Evolutionary conservation across 805 yeast genomes (phyloP), one percentile per base, ranked within the genome.

Genomic region (Saturnispora diversa): DNA sequence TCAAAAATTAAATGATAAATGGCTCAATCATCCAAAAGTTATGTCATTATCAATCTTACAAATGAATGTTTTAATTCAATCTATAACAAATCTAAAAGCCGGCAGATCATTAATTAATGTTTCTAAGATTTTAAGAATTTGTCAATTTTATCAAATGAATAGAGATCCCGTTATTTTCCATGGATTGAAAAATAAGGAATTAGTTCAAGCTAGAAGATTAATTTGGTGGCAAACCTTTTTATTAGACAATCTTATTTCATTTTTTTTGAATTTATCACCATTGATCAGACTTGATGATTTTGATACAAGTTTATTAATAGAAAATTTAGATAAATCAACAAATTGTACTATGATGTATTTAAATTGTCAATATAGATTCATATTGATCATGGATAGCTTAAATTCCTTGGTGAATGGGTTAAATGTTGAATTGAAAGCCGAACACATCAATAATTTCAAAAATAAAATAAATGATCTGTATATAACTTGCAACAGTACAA

Each of bases 181-280:
- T 44, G 66, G 70, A 30, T 64, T 74, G 27, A 61, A 66, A 2
- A 72, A 74, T 45, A 60, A 65, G 52, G 67, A 65, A 39, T 62
- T 68, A 17, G 67, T 77, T 6, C 76, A 74, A 44, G 62, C 68
- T 35, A 63, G 79, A 54, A 63, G 83, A 52, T 52, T 75, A 39
- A 53, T 77, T n/a, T 77, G 83, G 82, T 77, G 82, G 82, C 77
- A 75, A 28, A 72, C 77, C 6, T 75, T 75, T 45, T 73, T 74
- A 21, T 56, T 77, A 44, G 84, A 77, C 53, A 74, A 42, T 54
- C 74, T 54, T 8, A 50, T 55, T n/a, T 54, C 59, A 3, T 49
- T 45, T 16, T 54, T 49, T 13, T 42, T 53, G 13, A 46, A 50
- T 28, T 36, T 55, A 20, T 39, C 54, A 3, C 55, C 59, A 12